These are phyloP conservation scores for Ogataea degrootiae DNA, from an alignment of 805 yeast genomes.

Conservation along the genomic window DNA sequence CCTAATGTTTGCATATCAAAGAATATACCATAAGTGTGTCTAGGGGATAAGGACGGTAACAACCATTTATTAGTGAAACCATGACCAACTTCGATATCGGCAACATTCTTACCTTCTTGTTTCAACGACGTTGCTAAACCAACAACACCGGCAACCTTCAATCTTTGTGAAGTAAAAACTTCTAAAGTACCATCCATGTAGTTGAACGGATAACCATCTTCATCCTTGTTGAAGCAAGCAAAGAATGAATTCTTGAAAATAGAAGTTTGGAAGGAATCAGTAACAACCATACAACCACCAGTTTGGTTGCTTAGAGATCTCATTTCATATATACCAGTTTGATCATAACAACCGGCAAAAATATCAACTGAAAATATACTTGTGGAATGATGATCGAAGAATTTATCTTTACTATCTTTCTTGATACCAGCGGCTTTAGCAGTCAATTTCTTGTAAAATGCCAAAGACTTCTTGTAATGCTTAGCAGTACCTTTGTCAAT, in stretches of 20 bases:
- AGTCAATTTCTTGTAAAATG: constrained; percentile 73
- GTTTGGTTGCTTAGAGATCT: constrained; percentile 76
- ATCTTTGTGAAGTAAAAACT: constrained; percentile 79
- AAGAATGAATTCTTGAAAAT: constrained; percentile 90
- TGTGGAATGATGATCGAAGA: constrained; percentile 32
- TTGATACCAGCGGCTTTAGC: constrained; percentile 56
- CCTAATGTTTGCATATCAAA: constrained; percentile 69
- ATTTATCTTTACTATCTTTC: constrained; percentile 33
- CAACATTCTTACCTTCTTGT: constrained; percentile 66
- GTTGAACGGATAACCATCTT: constrained; percentile 78
- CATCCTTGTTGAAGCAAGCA: constrained; percentile 83
- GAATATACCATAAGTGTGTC: constrained; percentile 82
- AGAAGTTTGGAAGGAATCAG: constrained; percentile 93
- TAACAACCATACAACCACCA: constrained; percentile 83
- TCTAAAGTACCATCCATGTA: constrained; percentile 88
- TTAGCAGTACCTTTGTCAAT: constrained; percentile 87
- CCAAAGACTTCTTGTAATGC: constrained; percentile 80
- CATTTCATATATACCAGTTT: constrained; percentile 94
- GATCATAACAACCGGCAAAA: constrained; percentile 94
- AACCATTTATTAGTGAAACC: constrained; percentile 91
- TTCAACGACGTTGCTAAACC: constrained; percentile 84
- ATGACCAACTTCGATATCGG: constrained; percentile 90
- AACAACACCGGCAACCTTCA: constrained; percentile 87
- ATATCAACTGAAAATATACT: constrained; percentile 82
- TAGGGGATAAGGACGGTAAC: constrained; percentile 79